These are phyloP conservation scores for Sugiyamaella paludigena DNA, from an alignment of 1,139 yeast species.

Conservation along the genomic window DNA sequence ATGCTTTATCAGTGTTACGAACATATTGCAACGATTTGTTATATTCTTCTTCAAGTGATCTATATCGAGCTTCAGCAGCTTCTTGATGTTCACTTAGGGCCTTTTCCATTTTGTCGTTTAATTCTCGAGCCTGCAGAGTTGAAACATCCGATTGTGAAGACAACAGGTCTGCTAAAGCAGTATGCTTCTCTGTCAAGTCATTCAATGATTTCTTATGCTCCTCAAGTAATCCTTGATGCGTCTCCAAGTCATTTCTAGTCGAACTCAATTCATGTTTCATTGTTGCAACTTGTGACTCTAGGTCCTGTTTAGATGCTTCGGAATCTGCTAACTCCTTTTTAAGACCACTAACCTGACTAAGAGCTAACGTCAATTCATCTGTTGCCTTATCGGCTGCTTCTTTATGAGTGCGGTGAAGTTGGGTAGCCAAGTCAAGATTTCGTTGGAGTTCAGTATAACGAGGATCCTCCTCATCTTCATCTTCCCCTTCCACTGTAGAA, in stretches of 20 bases:
- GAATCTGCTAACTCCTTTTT: conserved; percentile 30
- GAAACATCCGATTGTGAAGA: conserved; percentile 9
- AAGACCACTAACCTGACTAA: conserved; percentile 28
- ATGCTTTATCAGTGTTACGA: conserved; percentile 71
- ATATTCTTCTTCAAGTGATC: conserved; percentile 51
- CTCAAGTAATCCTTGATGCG: conserved; percentile 10
- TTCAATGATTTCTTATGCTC: conserved; percentile 39
- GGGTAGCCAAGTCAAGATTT: conserved; percentile 26
- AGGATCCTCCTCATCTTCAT: conserved; percentile 24
- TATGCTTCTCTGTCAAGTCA: conserved; percentile 20
- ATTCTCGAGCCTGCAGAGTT: conserved; percentile 8
- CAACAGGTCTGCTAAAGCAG: conserved; percentile 15
- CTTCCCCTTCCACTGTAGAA: conserved; percentile 9
- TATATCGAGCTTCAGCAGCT: conserved; percentile 7
- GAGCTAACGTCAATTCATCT: conserved; percentile 27
- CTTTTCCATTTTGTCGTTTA: conserved; percentile 13
- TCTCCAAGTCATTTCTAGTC: conserved; percentile 2
- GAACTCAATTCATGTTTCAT: conserved; percentile 16
- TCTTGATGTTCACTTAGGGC: conserved; percentile 12
- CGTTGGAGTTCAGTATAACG: conserved; percentile 22
- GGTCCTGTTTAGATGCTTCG: conserved; percentile 19
- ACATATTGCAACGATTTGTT: conserved; percentile 70
- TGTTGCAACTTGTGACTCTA: conserved; percentile 18
- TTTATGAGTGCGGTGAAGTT: conserved; percentile 34
- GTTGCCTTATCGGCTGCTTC: conserved; percentile 36